Evolutionary conservation across 2,329 filamentous ascomycete species (phyloP).

Genomic region (Fusarium sororula): DNA sequence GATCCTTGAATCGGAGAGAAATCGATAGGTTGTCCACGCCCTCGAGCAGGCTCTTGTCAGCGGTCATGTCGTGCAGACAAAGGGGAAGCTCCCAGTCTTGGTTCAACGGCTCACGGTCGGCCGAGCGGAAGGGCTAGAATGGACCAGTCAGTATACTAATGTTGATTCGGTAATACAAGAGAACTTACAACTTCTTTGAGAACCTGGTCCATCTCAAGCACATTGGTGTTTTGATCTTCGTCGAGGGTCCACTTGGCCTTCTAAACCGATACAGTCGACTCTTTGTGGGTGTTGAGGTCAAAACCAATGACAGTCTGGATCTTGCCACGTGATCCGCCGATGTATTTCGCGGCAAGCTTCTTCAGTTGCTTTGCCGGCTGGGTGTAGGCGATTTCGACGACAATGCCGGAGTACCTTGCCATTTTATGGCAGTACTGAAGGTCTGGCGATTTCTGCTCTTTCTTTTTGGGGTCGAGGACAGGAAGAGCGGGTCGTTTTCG

Average conservation of each 20-base stretch:
- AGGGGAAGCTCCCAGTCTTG: rapidly evolving
- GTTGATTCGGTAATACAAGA: rapidly evolving
- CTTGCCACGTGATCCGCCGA: neutral
- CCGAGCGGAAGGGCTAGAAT: no score
- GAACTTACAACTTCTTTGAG: no score
- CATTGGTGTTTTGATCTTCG: rapidly evolving
- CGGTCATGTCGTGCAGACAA: no score
- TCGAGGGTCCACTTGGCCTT: rapidly evolving
- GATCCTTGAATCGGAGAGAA: no score
- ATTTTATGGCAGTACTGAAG: neutral
- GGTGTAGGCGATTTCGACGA: neutral
- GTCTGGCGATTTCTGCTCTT: neutral
- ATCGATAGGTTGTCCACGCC: no score
- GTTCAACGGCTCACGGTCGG: no score
- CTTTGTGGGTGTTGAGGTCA: rapidly evolving
- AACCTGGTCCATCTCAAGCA: rapidly evolving
- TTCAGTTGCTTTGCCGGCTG: neutral
- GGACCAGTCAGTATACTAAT: rapidly evolving
- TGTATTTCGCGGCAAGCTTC: neutral
- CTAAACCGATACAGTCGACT: neutral
- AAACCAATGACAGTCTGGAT: neutral
- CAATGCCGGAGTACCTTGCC: neutral
- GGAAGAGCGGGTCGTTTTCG: no score
- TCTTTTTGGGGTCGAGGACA: neutral
- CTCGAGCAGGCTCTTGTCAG: no score